phyloP scores from a whole-genome alignment of 164 flowering plant genomes.

The Pachysandra terminalis region DNA sequence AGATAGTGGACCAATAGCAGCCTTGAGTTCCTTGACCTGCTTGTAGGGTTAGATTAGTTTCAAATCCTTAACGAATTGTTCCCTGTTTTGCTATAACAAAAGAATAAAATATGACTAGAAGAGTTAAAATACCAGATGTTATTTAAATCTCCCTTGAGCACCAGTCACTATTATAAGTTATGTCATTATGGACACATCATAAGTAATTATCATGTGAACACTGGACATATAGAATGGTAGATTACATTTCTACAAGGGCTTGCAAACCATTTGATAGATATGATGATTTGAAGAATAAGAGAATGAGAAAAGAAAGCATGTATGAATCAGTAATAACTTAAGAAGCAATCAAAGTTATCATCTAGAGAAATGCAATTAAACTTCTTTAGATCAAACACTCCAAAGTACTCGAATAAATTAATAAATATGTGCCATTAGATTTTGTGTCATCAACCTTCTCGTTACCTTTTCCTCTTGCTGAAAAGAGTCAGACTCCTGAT shows the following conservation, averaged over 20 bases:
- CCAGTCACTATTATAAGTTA: not conserved
- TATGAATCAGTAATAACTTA: not conserved
- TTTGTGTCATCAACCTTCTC: not conserved
- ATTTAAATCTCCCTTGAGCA: not conserved
- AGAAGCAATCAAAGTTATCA: not conserved
- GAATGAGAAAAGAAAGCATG: too few species aligned
- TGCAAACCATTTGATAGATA: not conserved
- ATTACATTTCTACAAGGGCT: not conserved
- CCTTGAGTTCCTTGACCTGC: conserved; percentile 73
- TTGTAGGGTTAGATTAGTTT: not conserved
- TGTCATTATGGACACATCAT: not conserved
- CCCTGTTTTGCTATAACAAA: too few species aligned
- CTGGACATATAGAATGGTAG: not conserved
- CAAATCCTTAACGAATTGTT: too few species aligned
- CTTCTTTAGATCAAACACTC: not conserved
- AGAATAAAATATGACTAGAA: not conserved
- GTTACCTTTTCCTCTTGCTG: conserved; percentile 52
- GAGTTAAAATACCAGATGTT: not conserved
- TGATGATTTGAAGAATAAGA: too few species aligned
- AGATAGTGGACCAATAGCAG: conserved; percentile 69
- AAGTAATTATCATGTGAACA: not conserved
- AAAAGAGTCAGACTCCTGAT: conserved; percentile 37
- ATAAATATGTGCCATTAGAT: not conserved
- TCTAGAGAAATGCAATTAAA: not conserved
- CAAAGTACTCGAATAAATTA: too few species aligned